Evolutionary conservation across 495 filamentous ascomycete species (phyloP).

Genomic region (Penicillium macrosclerotiorum): DNA sequence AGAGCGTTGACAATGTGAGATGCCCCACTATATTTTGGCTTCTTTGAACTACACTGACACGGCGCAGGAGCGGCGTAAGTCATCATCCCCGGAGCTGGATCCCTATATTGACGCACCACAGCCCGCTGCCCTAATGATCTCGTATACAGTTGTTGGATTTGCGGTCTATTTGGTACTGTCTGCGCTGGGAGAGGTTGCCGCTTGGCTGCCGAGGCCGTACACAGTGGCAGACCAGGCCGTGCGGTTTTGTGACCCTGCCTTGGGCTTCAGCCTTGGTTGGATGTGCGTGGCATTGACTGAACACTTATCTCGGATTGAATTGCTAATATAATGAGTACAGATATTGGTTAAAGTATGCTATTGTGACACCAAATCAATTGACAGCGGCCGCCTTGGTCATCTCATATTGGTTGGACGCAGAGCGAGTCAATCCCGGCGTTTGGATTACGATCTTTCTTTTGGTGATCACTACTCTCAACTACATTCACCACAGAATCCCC

Average conservation of each 20-base stretch:
- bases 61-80: slow-evolving; percentile 35
- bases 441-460: slow-evolving; percentile 70
- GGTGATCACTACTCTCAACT: slow-evolving; percentile 60
- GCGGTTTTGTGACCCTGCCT: slow-evolving; percentile 59
- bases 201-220: slow-evolving; percentile 54
- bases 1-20: slow-evolving; percentile 59
- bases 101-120: slow-evolving; percentile 24
- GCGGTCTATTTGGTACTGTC: slow-evolving; percentile 61
- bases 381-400: slow-evolving; percentile 72
- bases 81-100: background rate
- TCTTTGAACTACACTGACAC: background rate
- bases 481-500: slow-evolving; percentile 47
- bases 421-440: slow-evolving; percentile 64
- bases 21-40: background rate
- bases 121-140: slow-evolving; percentile 60
- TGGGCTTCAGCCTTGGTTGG: slow-evolving; percentile 62
- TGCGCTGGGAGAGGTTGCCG: slow-evolving; percentile 62
- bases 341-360: slow-evolving; percentile 64
- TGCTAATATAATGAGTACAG: slow-evolving; percentile 22
- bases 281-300: slow-evolving; percentile 27
- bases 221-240: slow-evolving; percentile 61
- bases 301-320: background rate
- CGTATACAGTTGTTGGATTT: slow-evolving; percentile 58
- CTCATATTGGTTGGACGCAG: slow-evolving; percentile 62
- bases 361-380: slow-evolving; percentile 75